Evolutionary conservation across 169 alveolate genomes (phyloP).

Genomic region (Cryptosporidium viatorum): DNA sequence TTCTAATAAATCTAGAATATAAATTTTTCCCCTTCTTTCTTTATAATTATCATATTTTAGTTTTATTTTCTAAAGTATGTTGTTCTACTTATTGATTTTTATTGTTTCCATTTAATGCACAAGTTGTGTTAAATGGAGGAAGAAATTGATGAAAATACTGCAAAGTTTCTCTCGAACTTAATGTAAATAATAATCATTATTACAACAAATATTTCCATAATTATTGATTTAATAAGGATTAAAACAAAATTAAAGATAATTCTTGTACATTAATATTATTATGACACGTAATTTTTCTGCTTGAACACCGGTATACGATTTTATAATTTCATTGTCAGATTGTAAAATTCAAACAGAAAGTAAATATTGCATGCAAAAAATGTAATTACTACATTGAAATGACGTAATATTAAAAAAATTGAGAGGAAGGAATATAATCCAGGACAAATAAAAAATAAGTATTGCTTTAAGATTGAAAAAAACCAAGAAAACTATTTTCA

Average conservation of each 20-base stretch:
- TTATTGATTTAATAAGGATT: no score
- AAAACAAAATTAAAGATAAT: no score
- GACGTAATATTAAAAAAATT: not conserved
- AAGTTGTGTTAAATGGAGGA: not conserved
- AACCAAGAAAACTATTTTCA: not conserved
- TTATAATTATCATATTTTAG: not conserved
- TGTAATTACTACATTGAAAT: not conserved
- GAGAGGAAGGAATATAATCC: not conserved
- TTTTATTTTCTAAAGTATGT: not conserved
- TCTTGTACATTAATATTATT: no score
- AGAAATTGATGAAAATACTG: no score
- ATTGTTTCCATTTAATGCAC: not conserved
- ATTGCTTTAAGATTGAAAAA: no score
- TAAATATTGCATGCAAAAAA: not conserved
- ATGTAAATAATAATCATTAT: no score
- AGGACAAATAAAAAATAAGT: no score
- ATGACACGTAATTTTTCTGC: not conserved
- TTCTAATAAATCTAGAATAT: slow-evolving; percentile 2
- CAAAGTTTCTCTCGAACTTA: not conserved
- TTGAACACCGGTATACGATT: not conserved
- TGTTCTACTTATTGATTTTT: not conserved
- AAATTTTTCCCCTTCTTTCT: not conserved
- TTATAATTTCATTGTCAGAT: no score
- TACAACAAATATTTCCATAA: no score
- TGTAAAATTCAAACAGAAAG: not conserved